phyloP scores from a whole-genome alignment of 208 protist genomes.

The Crithidia mellificae region DNA sequence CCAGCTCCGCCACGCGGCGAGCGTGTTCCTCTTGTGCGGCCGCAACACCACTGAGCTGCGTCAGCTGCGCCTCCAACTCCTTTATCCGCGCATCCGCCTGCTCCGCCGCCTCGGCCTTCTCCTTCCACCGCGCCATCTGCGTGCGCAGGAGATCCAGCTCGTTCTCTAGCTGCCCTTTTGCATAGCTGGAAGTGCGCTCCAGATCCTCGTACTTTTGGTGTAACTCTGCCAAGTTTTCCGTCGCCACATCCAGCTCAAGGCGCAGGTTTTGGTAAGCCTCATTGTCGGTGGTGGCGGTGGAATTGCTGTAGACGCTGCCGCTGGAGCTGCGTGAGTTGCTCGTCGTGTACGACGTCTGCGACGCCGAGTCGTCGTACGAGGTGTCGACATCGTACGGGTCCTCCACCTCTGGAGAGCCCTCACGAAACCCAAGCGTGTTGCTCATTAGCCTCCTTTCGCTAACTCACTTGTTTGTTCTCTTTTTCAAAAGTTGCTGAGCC shows the following conservation, averaged over 20 bases:
- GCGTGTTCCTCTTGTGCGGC: background rate
- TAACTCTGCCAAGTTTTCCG: slow-evolving; percentile 29
- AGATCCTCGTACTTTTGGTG: slow-evolving; percentile 37
- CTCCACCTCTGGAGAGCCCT: slow-evolving; percentile 19
- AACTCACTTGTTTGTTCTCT: too few species aligned
- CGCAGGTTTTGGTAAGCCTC: slow-evolving; percentile 33
- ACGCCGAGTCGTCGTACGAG: slow-evolving; percentile 32
- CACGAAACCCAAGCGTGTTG: slow-evolving; percentile 19
- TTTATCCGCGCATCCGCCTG: slow-evolving; percentile 2
- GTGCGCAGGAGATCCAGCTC: slow-evolving; percentile 23
- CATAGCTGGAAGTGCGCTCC: slow-evolving; percentile 31
- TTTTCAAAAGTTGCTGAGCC: too few species aligned
- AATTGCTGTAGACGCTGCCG: slow-evolving; percentile 31
- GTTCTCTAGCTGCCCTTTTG: slow-evolving; percentile 23
- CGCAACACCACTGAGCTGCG: background rate
- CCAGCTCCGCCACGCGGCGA: slow-evolving; percentile 5
- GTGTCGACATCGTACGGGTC: slow-evolving; percentile 22
- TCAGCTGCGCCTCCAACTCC: slow-evolving; percentile 8
- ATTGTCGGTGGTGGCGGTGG: slow-evolving; percentile 31
- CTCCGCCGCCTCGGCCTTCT: slow-evolving; percentile 2
- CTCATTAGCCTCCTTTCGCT: slow-evolving; percentile 5
- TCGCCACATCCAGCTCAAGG: slow-evolving; percentile 31
- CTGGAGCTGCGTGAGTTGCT: slow-evolving; percentile 31
- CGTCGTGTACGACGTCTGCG: slow-evolving; percentile 36
- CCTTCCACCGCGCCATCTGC: slow-evolving; percentile 7